A percentile compares a stretch with the other conserved stretches of the same genome.
These are phyloP conservation scores for Lasiosphaeris hirsuta DNA, from an alignment of 495 filamentous ascomycete genomes.

Conservation along the genomic window DNA sequence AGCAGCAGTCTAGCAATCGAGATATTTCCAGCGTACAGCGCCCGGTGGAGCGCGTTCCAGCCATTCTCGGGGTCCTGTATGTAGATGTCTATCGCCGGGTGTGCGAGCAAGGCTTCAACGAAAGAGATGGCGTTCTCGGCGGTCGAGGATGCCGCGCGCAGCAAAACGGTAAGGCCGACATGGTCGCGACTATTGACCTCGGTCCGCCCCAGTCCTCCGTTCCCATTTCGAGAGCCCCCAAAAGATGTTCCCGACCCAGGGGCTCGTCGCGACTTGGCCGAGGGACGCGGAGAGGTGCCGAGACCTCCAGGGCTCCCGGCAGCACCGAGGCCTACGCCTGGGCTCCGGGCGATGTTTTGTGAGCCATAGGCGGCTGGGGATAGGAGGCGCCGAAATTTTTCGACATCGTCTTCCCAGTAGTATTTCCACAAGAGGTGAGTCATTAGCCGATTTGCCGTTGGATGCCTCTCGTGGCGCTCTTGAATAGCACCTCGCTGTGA, in stretches of 20 bases:
- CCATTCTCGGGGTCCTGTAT: conserved; percentile 85
- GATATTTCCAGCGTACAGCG: conserved; percentile 89
- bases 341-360: conserved; percentile 44
- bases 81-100: conserved; percentile 82
- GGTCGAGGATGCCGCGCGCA: conserved; percentile 75
- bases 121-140: conserved; percentile 65
- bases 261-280: conserved; percentile 44
- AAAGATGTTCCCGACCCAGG: conserved; percentile 32
- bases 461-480: conserved; percentile 48
- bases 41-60: conserved; percentile 92
- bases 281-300: conserved; percentile 45
- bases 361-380: conserved; percentile 57
- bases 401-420: conserved; percentile 94
- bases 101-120: conserved; percentile 70
- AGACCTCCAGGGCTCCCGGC: conserved; percentile 21
- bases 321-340: conserved; percentile 25
- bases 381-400: conserved; percentile 80
- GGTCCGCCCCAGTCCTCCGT: conserved; percentile 53
- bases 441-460: conserved; percentile 60
- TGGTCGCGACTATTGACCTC: conserved; percentile 83
- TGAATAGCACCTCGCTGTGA: conserved; percentile 79
- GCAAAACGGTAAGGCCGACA: conserved; percentile 74
- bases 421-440: conserved; percentile 93
- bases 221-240: conserved; percentile 26
- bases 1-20: conserved; percentile 79